Evolutionary conservation across 2,329 filamentous ascomycete species (phyloP), one percentile per base, ranked within the genome.

Genomic region (Colletotrichum echinochloae): DNA sequence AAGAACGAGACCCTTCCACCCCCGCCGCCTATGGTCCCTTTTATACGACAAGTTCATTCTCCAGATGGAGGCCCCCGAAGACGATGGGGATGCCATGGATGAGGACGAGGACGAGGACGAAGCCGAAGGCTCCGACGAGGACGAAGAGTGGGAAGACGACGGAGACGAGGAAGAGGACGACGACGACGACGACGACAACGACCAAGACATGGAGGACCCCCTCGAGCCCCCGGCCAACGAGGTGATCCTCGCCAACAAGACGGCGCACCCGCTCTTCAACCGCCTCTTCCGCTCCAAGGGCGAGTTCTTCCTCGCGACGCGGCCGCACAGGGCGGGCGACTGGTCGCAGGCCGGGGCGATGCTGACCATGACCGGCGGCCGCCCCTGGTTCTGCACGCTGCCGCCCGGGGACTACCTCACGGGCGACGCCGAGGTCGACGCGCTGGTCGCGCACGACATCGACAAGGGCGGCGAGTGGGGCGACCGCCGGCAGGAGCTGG

Each of bases 401-500:
- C 81, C 85, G 0, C 83, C 87, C 2, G 82, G 83, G 33, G 82
- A 85, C 3, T 87, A 86, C 76, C 81, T 70, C 2, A 86, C 86
- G 0, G 81, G 85, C 59, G 81, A 88, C 63, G 77, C 79, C 0
- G 78, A 83, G n/a, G 83, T 86, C 0, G 82, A 87, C 41, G 80
- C 81, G 8, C 84, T 87, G 0, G 83, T 87, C 16, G 75, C 79
- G 51, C 82, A 86, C 65, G 86, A 88, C 73, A 83, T 88, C 28
- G 76, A 81, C 8, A 84, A 86, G 33, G 86, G 86, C 6, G 88
- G 87, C 0, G 84, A 88, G 69, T 93, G 90, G 90, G 91, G 90
- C 0, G 91, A 94, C 74, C 84, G 91, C 1, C 83, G 91, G 2
- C 91, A 94, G 76, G 91, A 94, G 77, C 77, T 94, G 8, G 91